Conservation (phyloP, 306 rosid species). For the Glycine tomentella region DNA sequence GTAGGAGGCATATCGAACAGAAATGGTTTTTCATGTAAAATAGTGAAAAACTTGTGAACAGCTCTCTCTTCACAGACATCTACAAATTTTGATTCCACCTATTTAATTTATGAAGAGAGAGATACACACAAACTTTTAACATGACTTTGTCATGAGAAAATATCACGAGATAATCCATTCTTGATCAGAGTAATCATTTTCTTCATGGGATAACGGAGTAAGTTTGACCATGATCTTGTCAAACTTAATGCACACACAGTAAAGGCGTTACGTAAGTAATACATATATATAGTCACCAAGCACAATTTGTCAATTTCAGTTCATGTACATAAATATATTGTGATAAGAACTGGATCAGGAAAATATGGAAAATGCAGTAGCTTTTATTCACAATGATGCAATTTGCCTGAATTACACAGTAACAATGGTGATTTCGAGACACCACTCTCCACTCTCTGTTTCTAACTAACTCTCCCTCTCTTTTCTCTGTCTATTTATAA, state of each 20-base stretch:
- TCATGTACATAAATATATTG: constrained; percentile 21
- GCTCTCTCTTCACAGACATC: neutral
- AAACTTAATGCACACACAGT: constrained; percentile 23
- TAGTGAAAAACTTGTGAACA: neutral
- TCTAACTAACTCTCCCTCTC: too few species aligned
- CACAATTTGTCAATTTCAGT: neutral
- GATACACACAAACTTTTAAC: neutral
- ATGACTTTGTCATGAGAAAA: constrained; percentile 11
- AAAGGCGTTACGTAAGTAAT: constrained; percentile 22
- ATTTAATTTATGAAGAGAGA: neutral
- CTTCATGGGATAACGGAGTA: constrained; percentile 33
- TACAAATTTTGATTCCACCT: neutral
- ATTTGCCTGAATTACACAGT: too few species aligned
- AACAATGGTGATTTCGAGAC: too few species aligned
- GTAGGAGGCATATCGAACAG: constrained; percentile 21
- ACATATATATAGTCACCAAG: constrained; percentile 31
- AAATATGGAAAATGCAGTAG: too few species aligned
- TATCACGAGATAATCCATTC: constrained; percentile 4
- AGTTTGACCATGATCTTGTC: constrained; percentile 37
- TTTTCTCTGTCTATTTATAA: too few species aligned
- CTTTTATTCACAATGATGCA: too few species aligned
- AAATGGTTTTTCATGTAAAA: neutral
- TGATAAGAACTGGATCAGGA: too few species aligned
- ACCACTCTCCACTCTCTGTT: too few species aligned
- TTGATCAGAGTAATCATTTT: constrained; percentile 28